Conservation (phyloP, 768 basidiomycete species). For the Tubosaeta sp. region DNA sequence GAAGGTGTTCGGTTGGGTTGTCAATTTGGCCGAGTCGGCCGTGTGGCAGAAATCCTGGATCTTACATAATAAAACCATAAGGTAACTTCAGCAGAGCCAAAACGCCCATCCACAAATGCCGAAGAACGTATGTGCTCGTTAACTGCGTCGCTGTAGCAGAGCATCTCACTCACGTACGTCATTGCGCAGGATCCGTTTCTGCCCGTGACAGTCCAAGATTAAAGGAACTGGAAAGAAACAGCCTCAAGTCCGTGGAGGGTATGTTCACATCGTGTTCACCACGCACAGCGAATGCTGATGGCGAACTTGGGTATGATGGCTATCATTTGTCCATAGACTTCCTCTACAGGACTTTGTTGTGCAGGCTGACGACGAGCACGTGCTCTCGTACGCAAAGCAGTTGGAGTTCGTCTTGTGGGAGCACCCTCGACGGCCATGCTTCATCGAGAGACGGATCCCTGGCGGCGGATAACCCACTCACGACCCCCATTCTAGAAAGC, state of each 20-base stretch:
- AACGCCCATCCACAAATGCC: constrained; percentile 98
- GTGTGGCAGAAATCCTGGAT: too few species aligned
- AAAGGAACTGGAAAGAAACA: constrained; percentile 94
- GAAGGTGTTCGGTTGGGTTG: constrained; percentile 12
- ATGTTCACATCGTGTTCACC: constrained; percentile 15
- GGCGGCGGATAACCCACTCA: constrained; percentile 27
- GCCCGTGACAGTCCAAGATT: constrained; percentile 97
- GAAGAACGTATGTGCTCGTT: constrained; percentile 60
- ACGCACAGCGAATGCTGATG: constrained; percentile 11
- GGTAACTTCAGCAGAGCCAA: too few species aligned
- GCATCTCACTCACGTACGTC: constrained; percentile 15
- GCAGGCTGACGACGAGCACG: constrained; percentile 82
- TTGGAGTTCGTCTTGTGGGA: constrained; percentile 84
- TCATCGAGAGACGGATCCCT: constrained; percentile 66
- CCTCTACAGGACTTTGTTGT: constrained; percentile 84
- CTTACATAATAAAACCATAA: too few species aligned
- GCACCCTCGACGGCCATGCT: constrained; percentile 73
- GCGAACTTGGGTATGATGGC: constrained; percentile 1
- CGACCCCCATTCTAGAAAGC: background rate
- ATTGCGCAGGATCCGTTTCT: constrained; percentile 74
- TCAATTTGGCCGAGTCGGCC: background rate
- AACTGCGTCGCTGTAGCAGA: constrained; percentile 2
- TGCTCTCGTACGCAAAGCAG: constrained; percentile 79
- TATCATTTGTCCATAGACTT: constrained; percentile 50
- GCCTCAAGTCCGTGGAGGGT: constrained; percentile 88